A percentile compares a stretch with the other conserved stretches of the same genome.
Evolutionary conservation across 2,329 filamentous ascomycete genomes (phyloP).

Genomic region (Rosellinia necatrix): DNA sequence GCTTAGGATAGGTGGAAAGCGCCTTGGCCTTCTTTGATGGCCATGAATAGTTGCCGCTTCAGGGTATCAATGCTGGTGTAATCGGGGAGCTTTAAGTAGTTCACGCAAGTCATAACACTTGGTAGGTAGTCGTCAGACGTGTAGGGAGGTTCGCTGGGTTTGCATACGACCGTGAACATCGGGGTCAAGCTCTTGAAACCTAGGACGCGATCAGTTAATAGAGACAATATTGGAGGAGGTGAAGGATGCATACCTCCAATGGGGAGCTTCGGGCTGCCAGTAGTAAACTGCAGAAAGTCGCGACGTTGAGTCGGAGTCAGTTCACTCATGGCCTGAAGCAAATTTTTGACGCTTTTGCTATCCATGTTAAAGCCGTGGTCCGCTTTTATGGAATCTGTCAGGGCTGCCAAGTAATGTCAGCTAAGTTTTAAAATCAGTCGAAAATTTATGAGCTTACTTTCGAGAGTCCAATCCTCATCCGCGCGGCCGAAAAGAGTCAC

Average conservation of each 20-base stretch:
- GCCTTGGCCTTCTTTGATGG: slow-evolving; percentile 93
- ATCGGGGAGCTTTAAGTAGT: slow-evolving; percentile 96
- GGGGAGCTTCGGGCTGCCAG: slow-evolving; percentile 94
- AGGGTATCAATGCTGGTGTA: slow-evolving; percentile 82
- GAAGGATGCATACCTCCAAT: slow-evolving; percentile 78
- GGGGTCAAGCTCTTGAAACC: slow-evolving; percentile 96
- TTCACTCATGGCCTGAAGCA: slow-evolving; percentile 94
- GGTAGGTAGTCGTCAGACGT: slow-evolving; percentile 97
- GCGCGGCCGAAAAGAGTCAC: slow-evolving; percentile 92
- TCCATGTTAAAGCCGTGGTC: slow-evolving; percentile 99
- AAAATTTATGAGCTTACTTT: slow-evolving; percentile 68
- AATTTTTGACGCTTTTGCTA: slow-evolving; percentile 90
- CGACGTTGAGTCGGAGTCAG: slow-evolving; percentile 74
- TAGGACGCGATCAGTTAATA: slow-evolving; percentile 49
- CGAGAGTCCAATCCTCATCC: slow-evolving; percentile 96
- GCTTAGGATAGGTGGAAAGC: slow-evolving; percentile 90
- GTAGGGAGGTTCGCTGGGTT: slow-evolving; percentile 93
- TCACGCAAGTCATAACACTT: slow-evolving; percentile 99
- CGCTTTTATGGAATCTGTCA: slow-evolving; percentile 98
- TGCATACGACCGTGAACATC: slow-evolving; percentile 99
- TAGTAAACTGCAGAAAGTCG: slow-evolving; percentile 97
- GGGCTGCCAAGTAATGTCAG: slow-evolving; percentile 58
- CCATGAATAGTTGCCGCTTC: slow-evolving; percentile 77
- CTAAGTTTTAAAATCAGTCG: slow-evolving; percentile 26
- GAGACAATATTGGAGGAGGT: background rate